Percentiles rank a stretch among this genome's conserved stretches.
These are phyloP conservation scores for Hymenotorrendiella dingleyae DNA, from an alignment of 2,329 filamentous ascomycete genomes.

Conservation along the genomic window DNA sequence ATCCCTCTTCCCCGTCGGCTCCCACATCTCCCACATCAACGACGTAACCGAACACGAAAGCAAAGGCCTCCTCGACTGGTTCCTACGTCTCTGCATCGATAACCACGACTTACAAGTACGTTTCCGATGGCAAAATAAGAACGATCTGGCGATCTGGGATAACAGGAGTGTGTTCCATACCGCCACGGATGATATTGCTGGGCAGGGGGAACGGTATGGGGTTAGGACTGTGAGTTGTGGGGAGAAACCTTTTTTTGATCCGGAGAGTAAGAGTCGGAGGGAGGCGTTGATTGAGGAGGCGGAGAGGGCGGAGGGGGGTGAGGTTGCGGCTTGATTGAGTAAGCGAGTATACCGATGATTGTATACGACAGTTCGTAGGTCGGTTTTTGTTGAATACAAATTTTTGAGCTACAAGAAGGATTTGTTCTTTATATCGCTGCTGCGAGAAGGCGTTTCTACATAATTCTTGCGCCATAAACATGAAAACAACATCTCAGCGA, in stretches of 20 bases:
- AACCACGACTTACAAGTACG: slow-evolving; percentile 51
- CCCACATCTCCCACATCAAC: slow-evolving; percentile 46
- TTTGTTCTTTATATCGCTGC: no score
- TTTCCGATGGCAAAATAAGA: slow-evolving; percentile 27
- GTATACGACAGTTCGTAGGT: no score
- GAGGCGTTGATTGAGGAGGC: slow-evolving; percentile 31
- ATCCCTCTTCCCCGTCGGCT: slow-evolving; percentile 45
- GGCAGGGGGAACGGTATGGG: slow-evolving; percentile 39
- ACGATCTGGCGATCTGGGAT: slow-evolving; percentile 47
- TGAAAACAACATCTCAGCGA: no score
- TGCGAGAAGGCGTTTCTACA: no score
- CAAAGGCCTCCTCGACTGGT: slow-evolving; percentile 44
- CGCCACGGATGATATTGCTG: slow-evolving; percentile 47
- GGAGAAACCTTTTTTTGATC: slow-evolving; percentile 44
- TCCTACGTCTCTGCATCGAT: slow-evolving; percentile 43
- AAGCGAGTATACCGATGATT: not conserved
- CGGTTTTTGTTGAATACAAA: no score
- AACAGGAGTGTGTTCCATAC: slow-evolving; percentile 48
- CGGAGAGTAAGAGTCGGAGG: slow-evolving; percentile 37
- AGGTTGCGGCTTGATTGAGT: not conserved
- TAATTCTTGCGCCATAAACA: no score
- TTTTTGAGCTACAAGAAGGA: no score
- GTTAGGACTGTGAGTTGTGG: slow-evolving; percentile 43
- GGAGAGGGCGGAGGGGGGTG: not conserved
- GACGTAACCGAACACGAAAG: slow-evolving; percentile 44